A percentile compares a stretch with the other conserved stretches of the same genome.
Evolutionary conservation across 2,329 filamentous ascomycete genomes (phyloP).

Genomic region (Hymenotorrendiella dingleyae): DNA sequence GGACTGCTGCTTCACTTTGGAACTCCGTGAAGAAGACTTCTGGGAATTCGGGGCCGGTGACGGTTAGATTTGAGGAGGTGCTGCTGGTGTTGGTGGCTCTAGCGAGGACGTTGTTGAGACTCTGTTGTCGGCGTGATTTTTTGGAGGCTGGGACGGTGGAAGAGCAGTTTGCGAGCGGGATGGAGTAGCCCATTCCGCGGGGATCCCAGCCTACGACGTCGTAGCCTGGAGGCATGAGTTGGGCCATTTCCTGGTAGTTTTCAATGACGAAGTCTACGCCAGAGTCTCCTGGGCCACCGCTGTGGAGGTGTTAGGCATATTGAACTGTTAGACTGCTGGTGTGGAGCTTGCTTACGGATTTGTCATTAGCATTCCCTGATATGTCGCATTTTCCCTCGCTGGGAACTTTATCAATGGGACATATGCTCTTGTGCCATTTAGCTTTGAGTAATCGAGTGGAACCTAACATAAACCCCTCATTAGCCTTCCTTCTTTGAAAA

Average conservation of each 20-base stretch:
- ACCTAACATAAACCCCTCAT: not conserved
- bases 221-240: not conserved
- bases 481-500: not conserved
- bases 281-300: not conserved
- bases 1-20: conserved; percentile 14
- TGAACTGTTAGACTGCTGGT: no score
- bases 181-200: not conserved
- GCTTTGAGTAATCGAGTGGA: not conserved
- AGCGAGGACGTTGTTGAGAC: no score
- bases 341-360: no score
- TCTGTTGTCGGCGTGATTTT: no score
- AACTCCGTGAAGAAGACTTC: not conserved
- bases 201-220: conserved; percentile 1
- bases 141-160: not conserved
- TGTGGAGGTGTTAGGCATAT: no score
- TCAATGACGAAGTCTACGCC: not conserved
- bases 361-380: not conserved
- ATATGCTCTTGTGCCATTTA: not conserved
- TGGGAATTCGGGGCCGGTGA: not conserved
- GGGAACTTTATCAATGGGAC: conserved; percentile 1
- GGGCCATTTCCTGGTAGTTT: not conserved
- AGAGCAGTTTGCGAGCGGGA: not conserved
- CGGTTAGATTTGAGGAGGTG: no score
- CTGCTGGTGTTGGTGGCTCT: no score
- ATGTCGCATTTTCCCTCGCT: not conserved